A percentile compares a stretch with the other conserved stretches of the same genome.
These are phyloP conservation scores for Osmanthus fragrans DNA, from an alignment of 257 asterid genomes.

Conservation along the genomic window DNA sequence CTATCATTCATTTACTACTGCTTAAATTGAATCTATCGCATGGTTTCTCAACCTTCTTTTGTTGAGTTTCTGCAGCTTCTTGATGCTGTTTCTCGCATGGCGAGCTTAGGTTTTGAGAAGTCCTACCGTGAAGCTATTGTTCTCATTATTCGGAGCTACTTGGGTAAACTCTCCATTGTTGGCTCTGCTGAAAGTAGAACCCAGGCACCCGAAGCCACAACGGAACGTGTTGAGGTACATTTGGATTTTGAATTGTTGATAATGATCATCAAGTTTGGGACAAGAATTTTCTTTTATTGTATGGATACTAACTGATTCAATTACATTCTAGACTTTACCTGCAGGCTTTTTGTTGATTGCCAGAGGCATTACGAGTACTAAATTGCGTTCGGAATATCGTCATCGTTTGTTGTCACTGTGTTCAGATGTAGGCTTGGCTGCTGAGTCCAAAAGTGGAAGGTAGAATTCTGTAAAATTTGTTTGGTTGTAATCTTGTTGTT, in stretches of 20 bases:
- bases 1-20: not conserved
- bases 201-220: conserved; percentile 80
- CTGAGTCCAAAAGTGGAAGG: conserved; percentile 95
- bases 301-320: conserved; percentile 73
- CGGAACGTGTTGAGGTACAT: conserved; percentile 93
- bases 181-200: conserved; percentile 93
- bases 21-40: conserved; percentile 24
- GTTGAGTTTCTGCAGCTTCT: conserved; percentile 95
- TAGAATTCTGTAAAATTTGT: conserved; percentile 35
- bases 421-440: conserved; percentile 99
- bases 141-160: conserved; percentile 87
- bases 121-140: conserved; percentile 98
- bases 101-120: conserved; percentile 95
- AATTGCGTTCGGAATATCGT: conserved; percentile 91
- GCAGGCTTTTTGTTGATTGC: conserved; percentile 95
- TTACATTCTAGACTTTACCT: conserved; percentile 94
- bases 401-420: conserved; percentile 93
- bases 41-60: conserved; percentile 54
- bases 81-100: conserved; percentile 99
- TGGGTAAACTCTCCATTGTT: conserved; percentile 76
- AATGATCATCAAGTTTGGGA: conserved; percentile 20
- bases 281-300: conserved; percentile 26
- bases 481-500: conserved; percentile 23
- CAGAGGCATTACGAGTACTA: conserved; percentile 60
- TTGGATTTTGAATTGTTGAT: conserved; percentile 21